A percentile compares a stretch with the other conserved stretches of the same genome.
phyloP scores from a whole-genome alignment of 148 eudicot species.

The Polygonum aviculare region DNA sequence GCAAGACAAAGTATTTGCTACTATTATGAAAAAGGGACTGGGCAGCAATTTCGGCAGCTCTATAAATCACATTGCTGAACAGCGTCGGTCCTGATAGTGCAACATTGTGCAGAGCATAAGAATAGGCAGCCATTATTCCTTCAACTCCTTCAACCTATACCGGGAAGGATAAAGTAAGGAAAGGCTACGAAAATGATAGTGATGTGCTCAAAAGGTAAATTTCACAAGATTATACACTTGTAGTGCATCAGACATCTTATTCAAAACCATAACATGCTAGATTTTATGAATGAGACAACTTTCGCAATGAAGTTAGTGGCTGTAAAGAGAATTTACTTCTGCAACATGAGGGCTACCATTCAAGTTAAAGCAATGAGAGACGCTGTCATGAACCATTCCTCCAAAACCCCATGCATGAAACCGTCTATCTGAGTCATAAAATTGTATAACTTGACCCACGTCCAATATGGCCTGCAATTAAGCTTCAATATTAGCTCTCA shows the following conservation, averaged over 20 bases:
- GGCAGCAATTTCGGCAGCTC: slow-evolving; percentile 72
- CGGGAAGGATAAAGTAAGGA: neutral
- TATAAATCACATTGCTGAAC: slow-evolving; percentile 63
- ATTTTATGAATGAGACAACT: neutral
- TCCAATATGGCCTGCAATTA: slow-evolving; percentile 67
- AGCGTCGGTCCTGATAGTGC: slow-evolving; percentile 85
- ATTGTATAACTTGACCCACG: slow-evolving; percentile 78
- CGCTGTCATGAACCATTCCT: slow-evolving; percentile 26
- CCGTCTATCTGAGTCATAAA: slow-evolving; percentile 72
- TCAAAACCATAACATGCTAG: neutral
- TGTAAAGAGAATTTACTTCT: slow-evolving; percentile 19
- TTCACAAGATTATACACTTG: neutral
- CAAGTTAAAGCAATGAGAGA: slow-evolving; percentile 88
- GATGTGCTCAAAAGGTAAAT: neutral
- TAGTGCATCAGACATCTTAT: neutral
- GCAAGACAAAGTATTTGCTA: slow-evolving; percentile 67
- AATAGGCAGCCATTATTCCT: slow-evolving; percentile 89
- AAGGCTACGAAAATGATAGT: neutral
- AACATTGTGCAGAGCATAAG: slow-evolving; percentile 48
- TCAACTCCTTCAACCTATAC: slow-evolving; percentile 69
- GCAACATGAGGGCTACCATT: slow-evolving; percentile 29
- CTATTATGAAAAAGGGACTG: slow-evolving; percentile 36
- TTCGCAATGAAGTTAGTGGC: too few species aligned
- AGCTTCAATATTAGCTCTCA: neutral
- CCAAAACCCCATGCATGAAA: slow-evolving; percentile 96